phyloP scores from a whole-genome alignment of 2,329 filamentous ascomycete species.

The Pseudopyricularia cyperi region DNA sequence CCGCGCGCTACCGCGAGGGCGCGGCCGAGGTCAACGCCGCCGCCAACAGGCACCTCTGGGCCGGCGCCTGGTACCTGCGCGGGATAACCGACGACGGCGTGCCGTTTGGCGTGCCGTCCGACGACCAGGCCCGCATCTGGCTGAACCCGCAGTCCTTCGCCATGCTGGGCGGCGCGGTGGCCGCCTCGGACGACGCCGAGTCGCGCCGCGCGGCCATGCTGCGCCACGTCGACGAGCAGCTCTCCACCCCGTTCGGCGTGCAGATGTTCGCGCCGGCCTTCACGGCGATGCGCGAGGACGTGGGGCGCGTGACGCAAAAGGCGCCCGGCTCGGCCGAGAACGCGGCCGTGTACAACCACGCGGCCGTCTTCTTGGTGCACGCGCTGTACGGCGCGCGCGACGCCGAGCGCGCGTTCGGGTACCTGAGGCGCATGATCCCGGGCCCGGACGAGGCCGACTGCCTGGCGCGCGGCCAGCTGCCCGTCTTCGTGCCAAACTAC shows the following conservation, averaged over 20 bases:
- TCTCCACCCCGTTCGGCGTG: slow-evolving; percentile 38
- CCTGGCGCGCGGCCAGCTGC: slow-evolving; percentile 38
- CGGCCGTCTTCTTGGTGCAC: slow-evolving; percentile 40
- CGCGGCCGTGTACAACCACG: slow-evolving; percentile 45
- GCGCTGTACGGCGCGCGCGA: slow-evolving; percentile 31
- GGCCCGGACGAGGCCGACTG: slow-evolving; percentile 38
- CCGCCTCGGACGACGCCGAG: slow-evolving; percentile 23
- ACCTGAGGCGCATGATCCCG: slow-evolving; percentile 39
- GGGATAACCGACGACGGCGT: slow-evolving; percentile 44
- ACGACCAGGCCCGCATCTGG: slow-evolving; percentile 42
- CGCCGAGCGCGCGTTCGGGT: slow-evolving; percentile 27
- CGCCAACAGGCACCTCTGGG: slow-evolving; percentile 38
- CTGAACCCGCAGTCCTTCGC: slow-evolving; percentile 44
- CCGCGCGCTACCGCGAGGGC: slow-evolving; percentile 28
- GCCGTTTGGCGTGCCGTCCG: slow-evolving; percentile 34
- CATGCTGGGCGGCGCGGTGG: slow-evolving; percentile 34
- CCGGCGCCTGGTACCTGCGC: slow-evolving; percentile 39
- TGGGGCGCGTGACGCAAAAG: slow-evolving; percentile 46
- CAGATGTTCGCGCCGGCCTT: slow-evolving; percentile 43
- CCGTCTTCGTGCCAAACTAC: slow-evolving; percentile 45
- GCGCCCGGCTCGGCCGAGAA: slow-evolving; percentile 45
- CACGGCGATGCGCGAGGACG: slow-evolving; percentile 41
- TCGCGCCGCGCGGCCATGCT: slow-evolving; percentile 25
- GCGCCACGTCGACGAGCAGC: slow-evolving; percentile 33
- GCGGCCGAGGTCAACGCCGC: slow-evolving; percentile 33